Base-by-base conservation (phyloP, 768 basidiomycete species). In the Mycena pura region DNA sequence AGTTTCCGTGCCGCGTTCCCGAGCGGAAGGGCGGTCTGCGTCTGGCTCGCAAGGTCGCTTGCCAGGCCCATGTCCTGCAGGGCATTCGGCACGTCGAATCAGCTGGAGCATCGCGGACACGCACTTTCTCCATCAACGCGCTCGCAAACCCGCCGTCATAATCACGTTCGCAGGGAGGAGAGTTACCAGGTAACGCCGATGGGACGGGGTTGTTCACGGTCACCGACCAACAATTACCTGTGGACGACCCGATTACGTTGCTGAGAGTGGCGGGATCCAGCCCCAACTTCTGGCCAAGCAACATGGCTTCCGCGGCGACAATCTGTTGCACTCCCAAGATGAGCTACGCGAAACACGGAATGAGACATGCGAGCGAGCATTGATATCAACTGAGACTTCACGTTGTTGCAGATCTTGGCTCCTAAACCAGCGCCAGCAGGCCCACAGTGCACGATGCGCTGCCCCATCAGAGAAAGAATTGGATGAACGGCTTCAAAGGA, bases 341-440 rank as follows among this genome's bases (percentile, higher is more conserved):
- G 27, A 89, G 78, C 73, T 88, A 70, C 58, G 73, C 68, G n/a
- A 61, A 36, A 53, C 52, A 48, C 70, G 69, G 49, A 63, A 29
- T 57, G 55, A 52, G 57, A 62, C 47, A 43, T 58, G 58, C 43
- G 44, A 56, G 46, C 72, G 24, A 77, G 73, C 25, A 54, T 11
- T 1, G 5, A 25, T 21, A 25, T 28, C 17, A 45, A 41, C 5
- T 68, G 65, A 38, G 76, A 70, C 5, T 74, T 68, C 58, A 86
- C 83, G 73, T 96, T 96, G 75, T 95, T 96, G 77, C 92, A 94
- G 34, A 96, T 93, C 77, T 96, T 96, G 2, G 93, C 93, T 1
- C 86, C 93, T 10, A 96, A 76, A 0, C 94, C 94, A 3, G 90
- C 82, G 11, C 94, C 92, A 5, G 90, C 90, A 8, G 84, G 78